Conservation (phyloP, 257 asterid genomes). For the Nicotiana otophora region DNA sequence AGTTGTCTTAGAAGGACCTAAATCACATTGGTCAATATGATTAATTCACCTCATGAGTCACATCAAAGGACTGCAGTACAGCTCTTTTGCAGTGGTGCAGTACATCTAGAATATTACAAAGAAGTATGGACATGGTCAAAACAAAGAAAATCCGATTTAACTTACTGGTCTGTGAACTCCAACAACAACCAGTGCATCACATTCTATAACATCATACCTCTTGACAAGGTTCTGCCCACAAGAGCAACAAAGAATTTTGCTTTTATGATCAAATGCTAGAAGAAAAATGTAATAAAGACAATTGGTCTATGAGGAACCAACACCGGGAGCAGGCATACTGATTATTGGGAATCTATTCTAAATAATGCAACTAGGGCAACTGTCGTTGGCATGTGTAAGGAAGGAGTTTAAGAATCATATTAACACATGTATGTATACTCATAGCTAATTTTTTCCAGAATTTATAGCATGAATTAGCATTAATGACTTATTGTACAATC, state of each 20-base stretch:
- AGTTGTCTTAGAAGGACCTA: no score
- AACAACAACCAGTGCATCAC: constrained; percentile 72
- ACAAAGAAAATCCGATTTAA: background rate
- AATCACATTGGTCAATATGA: background rate
- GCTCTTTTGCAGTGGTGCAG: background rate
- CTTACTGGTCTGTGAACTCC: constrained; percentile 75
- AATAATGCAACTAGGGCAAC: no score
- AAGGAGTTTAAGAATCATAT: background rate
- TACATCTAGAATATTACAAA: background rate
- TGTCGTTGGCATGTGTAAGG: background rate
- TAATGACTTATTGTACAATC: background rate
- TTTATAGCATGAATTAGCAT: background rate
- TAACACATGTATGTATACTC: background rate
- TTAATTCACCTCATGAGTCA: background rate
- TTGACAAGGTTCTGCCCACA: constrained; percentile 58
- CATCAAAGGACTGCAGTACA: background rate
- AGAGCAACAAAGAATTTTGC: background rate
- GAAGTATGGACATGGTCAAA: background rate
- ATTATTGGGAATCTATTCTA: background rate
- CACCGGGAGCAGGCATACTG: background rate
- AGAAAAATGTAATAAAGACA: background rate
- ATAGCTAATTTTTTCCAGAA: background rate
- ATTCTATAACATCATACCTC: constrained; percentile 79
- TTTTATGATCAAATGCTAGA: background rate
- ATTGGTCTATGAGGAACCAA: background rate